Evolutionary conservation across 179 eudicot species (phyloP).

Genomic region (Drosera spatulata): DNA sequence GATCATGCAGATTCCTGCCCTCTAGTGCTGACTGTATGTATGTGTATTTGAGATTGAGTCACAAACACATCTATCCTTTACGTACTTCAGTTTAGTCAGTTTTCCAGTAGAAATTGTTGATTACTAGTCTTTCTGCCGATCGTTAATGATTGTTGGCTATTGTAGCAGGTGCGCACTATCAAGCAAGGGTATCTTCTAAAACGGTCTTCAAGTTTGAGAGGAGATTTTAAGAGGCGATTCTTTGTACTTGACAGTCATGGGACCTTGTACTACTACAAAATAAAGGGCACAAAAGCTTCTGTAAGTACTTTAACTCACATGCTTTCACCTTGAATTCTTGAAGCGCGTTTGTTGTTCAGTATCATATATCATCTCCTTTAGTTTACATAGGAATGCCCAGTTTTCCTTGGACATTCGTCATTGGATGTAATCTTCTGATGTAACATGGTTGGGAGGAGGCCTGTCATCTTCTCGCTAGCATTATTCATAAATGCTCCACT

Average conservation of each 20-base stretch:
- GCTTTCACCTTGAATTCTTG: background rate
- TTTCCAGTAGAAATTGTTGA: background rate
- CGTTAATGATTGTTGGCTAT: background rate
- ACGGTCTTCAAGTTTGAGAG: constrained; percentile 61
- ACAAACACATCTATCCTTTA: background rate
- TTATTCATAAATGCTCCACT: background rate
- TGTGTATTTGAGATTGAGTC: background rate
- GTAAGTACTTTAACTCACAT: constrained; percentile 29
- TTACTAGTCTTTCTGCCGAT: background rate
- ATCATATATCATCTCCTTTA: too few relatives aligned
- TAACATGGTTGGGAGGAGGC: too few relatives aligned
- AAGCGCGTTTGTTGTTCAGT: constrained; percentile 43
- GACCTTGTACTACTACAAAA: constrained; percentile 37
- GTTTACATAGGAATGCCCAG: too few relatives aligned
- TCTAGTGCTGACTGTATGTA: background rate
- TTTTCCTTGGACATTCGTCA: too few relatives aligned
- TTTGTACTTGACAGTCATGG: constrained; percentile 71
- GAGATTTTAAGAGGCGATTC: constrained; percentile 63
- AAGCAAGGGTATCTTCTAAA: constrained; percentile 68
- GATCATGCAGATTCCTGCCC: background rate
- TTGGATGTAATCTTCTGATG: too few relatives aligned
- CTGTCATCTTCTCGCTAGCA: too few relatives aligned
- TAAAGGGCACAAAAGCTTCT: constrained; percentile 45
- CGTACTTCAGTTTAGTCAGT: background rate
- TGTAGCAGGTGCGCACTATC: constrained; percentile 47